phyloP scores from a whole-genome alignment of 768 basidiomycete genomes.

The Jaapia argillacea region DNA sequence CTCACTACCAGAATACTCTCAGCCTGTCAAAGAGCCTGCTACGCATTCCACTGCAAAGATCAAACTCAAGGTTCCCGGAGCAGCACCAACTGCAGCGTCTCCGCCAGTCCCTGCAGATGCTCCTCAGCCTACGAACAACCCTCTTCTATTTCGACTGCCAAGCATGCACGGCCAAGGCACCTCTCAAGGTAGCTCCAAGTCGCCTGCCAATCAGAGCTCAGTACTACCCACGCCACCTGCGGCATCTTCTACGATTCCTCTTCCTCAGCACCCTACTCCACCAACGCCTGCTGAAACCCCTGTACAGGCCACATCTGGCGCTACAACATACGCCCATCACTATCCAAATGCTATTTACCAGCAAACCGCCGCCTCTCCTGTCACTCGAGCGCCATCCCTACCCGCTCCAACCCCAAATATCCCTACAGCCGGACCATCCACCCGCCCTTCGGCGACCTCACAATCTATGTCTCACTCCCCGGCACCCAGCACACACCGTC shows the following conservation, averaged over 20 bases:
- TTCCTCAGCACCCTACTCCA: constrained; percentile 10
- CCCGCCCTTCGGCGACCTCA: constrained; percentile 1
- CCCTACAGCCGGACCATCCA: constrained; percentile 3
- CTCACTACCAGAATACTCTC: constrained; percentile 47
- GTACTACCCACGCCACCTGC: background rate
- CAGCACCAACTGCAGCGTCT: constrained; percentile 24
- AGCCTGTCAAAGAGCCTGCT: constrained; percentile 29
- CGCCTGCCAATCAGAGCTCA: background rate
- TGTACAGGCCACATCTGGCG: constrained; percentile 3
- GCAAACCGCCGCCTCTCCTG: constrained; percentile 19
- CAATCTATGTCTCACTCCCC: background rate
- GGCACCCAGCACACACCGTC: constrained; percentile 1
- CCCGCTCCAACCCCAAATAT: constrained; percentile 17
- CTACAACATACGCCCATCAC: constrained; percentile 25
- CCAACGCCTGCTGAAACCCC: background rate
- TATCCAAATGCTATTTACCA: constrained; percentile 49
- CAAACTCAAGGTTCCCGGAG: constrained; percentile 55
- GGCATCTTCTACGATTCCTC: constrained; percentile 4
- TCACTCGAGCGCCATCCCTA: constrained; percentile 13
- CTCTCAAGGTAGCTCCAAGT: too few relatives aligned
- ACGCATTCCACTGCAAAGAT: constrained; percentile 40
- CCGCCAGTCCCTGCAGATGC: too few relatives aligned
- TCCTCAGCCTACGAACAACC: too few relatives aligned
- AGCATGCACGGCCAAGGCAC: too few relatives aligned
- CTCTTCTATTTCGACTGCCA: too few relatives aligned